These are phyloP conservation scores for Kwoniella sp. DNA, from an alignment of 768 basidiomycete species.

Conservation along the genomic window DNA sequence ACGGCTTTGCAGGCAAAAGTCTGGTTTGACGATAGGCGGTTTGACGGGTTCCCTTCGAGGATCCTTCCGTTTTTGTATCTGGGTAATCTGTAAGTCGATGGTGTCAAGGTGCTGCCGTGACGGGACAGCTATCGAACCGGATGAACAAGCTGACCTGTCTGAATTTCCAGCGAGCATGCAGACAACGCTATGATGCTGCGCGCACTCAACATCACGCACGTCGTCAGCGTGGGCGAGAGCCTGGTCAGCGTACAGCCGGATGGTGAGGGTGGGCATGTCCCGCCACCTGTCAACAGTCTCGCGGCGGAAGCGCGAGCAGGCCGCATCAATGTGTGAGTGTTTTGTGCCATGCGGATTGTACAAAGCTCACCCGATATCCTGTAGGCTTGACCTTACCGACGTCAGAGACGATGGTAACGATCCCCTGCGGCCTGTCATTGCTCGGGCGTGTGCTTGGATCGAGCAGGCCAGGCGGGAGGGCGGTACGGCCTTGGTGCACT, in stretches of 20 bases:
- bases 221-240: constrained; percentile 94
- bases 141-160: constrained; percentile 4
- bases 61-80: constrained; percentile 89
- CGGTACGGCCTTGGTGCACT: constrained; percentile 90
- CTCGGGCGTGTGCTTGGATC: constrained; percentile 88
- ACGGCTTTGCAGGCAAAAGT: constrained; percentile 54
- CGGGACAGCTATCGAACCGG: no score
- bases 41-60: constrained; percentile 93
- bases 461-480: constrained; percentile 75
- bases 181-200: constrained; percentile 93
- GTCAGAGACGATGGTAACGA: constrained; percentile 96
- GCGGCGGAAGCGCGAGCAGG: constrained; percentile 21
- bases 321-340: constrained; percentile 28
- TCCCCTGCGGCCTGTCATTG: constrained; percentile 80
- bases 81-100: constrained; percentile 80
- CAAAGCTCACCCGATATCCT: background rate
- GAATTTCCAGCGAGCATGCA: constrained; percentile 70
- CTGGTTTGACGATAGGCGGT: constrained; percentile 92
- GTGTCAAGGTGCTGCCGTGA: no score
- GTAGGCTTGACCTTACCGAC: constrained; percentile 44
- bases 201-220: constrained; percentile 91
- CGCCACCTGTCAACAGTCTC: constrained; percentile 49
- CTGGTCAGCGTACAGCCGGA: constrained; percentile 63
- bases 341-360: background rate
- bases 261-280: constrained; percentile 52